These are phyloP conservation scores for Deinandra increscens DNA, from an alignment of 129 eudicot species.

Conservation along the genomic window DNA sequence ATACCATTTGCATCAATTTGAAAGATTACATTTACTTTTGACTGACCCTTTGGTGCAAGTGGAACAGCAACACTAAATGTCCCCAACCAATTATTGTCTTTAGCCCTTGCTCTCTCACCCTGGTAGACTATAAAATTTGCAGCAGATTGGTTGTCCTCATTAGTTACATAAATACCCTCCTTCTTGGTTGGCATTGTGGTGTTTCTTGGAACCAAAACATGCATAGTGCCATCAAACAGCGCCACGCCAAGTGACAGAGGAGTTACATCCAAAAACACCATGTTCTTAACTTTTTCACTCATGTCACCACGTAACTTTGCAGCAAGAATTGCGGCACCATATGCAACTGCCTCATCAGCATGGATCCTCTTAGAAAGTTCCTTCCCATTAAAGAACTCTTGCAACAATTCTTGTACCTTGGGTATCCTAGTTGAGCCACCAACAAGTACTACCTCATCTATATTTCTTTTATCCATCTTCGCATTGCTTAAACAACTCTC, in stretches of 20 bases:
- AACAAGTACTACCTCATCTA: conserved; percentile 22
- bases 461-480: background rate
- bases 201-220: conserved; percentile 9
- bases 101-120: conserved; percentile 6
- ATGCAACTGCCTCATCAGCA: conserved; percentile 19
- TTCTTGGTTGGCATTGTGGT: conserved; percentile 4
- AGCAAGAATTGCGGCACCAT: conserved; percentile 18
- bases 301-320: conserved; percentile 6
- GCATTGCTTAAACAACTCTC: conserved; percentile 12
- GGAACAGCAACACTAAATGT: conserved; percentile 8
- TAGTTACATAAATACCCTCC: background rate
- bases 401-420: conserved; percentile 14
- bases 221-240: background rate
- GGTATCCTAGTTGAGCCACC: conserved; percentile 20
- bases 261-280: conserved; percentile 18
- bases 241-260: conserved; percentile 20
- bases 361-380: conserved; percentile 17
- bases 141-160: background rate
- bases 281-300: background rate
- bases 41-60: conserved; percentile 14
- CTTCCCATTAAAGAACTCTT: conserved; percentile 7
- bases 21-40: background rate
- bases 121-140: background rate
- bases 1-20: conserved; percentile 17
- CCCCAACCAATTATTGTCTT: conserved; percentile 10